These are phyloP conservation scores for Myxozyma sirexii DNA, from an alignment of 805 yeast genomes.

Conservation along the genomic window DNA sequence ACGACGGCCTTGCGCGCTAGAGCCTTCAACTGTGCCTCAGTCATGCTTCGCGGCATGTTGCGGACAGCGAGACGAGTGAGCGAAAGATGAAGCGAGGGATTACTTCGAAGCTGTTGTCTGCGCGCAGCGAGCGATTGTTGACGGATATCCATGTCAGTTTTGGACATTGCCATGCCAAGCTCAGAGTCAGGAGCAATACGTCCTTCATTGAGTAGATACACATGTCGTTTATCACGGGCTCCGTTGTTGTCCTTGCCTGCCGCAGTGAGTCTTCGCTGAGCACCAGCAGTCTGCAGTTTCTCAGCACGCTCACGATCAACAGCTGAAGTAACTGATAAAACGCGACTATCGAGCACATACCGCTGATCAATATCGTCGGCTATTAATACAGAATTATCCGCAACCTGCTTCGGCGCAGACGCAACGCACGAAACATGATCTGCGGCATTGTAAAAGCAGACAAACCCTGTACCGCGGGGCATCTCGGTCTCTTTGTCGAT, in stretches of 20 bases:
- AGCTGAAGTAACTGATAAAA: conserved; percentile 78
- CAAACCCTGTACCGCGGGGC: conserved; percentile 94
- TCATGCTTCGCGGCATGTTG: conserved; percentile 91
- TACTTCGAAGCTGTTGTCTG: conserved; percentile 85
- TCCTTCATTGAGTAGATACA: conserved; percentile 91
- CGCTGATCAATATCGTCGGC: conserved; percentile 80
- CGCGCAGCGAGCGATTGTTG: conserved; percentile 84
- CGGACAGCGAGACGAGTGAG: conserved; percentile 92
- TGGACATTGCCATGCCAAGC: conserved; percentile 67
- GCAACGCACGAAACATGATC: conserved; percentile 69
- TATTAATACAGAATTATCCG: conserved; percentile 61
- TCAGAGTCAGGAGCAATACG: conserved; percentile 80
- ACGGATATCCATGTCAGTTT: conserved; percentile 80
- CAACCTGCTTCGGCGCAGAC: conserved; percentile 74
- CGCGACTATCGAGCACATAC: conserved; percentile 91
- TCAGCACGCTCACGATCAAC: conserved; percentile 85
- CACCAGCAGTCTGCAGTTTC: conserved; percentile 69
- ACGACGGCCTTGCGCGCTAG: conserved; percentile 94
- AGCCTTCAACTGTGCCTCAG: conserved; percentile 82
- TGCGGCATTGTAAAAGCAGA: conserved; percentile 69
- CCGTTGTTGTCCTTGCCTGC: conserved; percentile 68
- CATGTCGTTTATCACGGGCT: conserved; percentile 73
- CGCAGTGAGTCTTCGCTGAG: conserved; percentile 69
- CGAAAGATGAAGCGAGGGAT: conserved; percentile 90
- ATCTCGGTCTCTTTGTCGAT: conserved; percentile 80